Evolutionary conservation across 495 filamentous ascomycete species (phyloP), one percentile per base, ranked within the genome.

Genomic region (Physcia stellaris): DNA sequence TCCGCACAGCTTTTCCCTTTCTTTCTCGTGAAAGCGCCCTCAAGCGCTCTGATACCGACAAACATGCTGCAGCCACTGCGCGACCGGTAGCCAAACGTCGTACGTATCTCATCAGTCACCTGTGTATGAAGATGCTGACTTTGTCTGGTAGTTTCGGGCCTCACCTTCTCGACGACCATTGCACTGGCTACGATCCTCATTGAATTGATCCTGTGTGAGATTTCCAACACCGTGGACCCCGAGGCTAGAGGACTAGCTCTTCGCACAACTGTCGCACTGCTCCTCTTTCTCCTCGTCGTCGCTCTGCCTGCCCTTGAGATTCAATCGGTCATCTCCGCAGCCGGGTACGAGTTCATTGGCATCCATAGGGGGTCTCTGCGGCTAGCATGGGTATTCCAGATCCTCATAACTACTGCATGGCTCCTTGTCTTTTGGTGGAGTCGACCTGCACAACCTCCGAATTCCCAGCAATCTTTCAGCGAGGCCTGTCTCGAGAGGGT

Each of bases 401-500:
- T 61, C n/a, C 39, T 48, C 4, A 64, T 70, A 22, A 75, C 85
- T 43, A 57, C 49, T 3, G 50, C 53, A 34, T 88, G 80, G 80
- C 55, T 86, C 32, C 55, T 63, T 27, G 57, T 60, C 5, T 87
- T 87, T 55, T 88, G 83, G 83, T 81, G 69, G 46, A 52, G 83
- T 15, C 26, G 26, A 28, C 26, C 26, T 13, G 18, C 6, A 24
- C 63, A 64, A 36, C 56, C 55, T 24, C 52, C 51, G 32, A 41
- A 48, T 54, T 28, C 42, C 39, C 45, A 36, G 15, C 60, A 73
- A 44, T 63, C 62, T 26, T 52, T 86, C 40, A 73, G 67, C 36
- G 73, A 85, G 51, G 82, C 77, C 18, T 84, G 80, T 58, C 61
- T 87, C 30, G 80, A 84, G 54, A 62, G 83, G 24, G 75, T 90